Conservation (phyloP, 2,329 filamentous ascomycete species). For the Pezizomycotina sp. region DNA sequence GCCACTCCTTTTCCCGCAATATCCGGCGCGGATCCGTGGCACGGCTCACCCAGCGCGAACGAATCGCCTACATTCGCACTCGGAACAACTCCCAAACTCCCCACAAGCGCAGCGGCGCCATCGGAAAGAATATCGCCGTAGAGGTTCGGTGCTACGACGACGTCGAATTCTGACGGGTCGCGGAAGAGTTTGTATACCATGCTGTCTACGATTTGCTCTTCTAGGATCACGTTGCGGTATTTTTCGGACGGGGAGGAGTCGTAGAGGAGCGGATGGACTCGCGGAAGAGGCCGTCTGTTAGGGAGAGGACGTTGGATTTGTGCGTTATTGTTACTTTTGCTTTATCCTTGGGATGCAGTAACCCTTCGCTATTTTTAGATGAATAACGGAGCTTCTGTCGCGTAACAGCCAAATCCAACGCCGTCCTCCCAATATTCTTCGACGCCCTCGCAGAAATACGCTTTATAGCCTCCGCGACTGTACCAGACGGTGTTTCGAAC, state of each 20-base stretch:
- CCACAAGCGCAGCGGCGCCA: conserved; percentile 83
- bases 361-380: conserved; percentile 13
- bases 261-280: conserved; percentile 60
- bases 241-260: conserved; percentile 46
- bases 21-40: conserved; percentile 89
- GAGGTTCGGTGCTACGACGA: conserved; percentile 92
- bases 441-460: conserved; percentile 78
- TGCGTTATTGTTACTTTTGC: conserved; percentile 86
- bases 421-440: conserved; percentile 76
- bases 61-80: conserved; percentile 86
- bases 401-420: conserved; percentile 80
- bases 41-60: conserved; percentile 95
- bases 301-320: conserved; percentile 92
- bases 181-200: conserved; percentile 99
- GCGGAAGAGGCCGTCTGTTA: conserved; percentile 93
- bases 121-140: conserved; percentile 96
- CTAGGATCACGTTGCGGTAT: conserved; percentile 52
- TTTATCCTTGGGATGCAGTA: no score
- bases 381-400: conserved; percentile 55
- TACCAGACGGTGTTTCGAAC: conserved; percentile 51
- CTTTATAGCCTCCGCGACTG: conserved; percentile 94
- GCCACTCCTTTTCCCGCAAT: conserved; percentile 86
- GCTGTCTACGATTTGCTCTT: conserved; percentile 97
- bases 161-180: conserved; percentile 86
- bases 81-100: conserved; percentile 78